Evolutionary conservation across 2,329 filamentous ascomycete genomes (phyloP).

Genomic region (Aspergillus unguis): DNA sequence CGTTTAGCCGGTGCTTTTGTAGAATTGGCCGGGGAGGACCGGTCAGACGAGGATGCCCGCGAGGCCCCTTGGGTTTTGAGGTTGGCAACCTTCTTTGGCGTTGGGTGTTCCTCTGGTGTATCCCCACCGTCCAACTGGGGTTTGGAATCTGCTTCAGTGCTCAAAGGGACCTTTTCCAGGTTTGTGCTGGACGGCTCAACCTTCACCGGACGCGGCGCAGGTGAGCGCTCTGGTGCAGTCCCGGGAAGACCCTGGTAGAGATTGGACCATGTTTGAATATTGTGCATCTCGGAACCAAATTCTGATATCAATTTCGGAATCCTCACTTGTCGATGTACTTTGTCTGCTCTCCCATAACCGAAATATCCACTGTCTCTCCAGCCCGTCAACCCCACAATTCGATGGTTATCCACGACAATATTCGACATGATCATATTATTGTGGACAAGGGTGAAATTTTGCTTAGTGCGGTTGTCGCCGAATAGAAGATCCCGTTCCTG

Average conservation of each 20-base stretch:
- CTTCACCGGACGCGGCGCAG: constrained; percentile 31
- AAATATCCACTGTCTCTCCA: constrained; percentile 43
- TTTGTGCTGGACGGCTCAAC: constrained; percentile 29
- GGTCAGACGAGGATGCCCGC: constrained; percentile 38
- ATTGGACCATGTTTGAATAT: constrained; percentile 32
- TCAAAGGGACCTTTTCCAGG: constrained; percentile 30
- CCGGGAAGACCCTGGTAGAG: constrained; percentile 32
- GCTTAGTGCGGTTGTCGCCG: constrained; percentile 21
- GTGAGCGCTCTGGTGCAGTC: constrained; percentile 14
- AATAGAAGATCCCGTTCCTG: constrained; percentile 36
- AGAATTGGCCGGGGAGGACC: constrained; percentile 38
- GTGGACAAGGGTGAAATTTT: constrained; percentile 32
- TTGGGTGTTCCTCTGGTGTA: constrained; percentile 29
- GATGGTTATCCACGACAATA: constrained; percentile 37
- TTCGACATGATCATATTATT: constrained; percentile 38
- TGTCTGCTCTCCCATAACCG: constrained; percentile 32
- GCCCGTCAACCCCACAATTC: constrained; percentile 37
- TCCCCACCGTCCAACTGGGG: constrained; percentile 26
- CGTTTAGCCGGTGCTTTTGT: constrained; percentile 38
- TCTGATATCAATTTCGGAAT: constrained; percentile 20
- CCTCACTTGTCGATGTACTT: constrained; percentile 33
- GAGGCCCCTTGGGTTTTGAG: constrained; percentile 38
- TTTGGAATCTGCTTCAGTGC: constrained; percentile 27
- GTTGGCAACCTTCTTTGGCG: constrained; percentile 39
- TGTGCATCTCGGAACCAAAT: neutral